Base-by-base conservation (phyloP, 768 basidiomycete species). In the Boletus rubescentipes region DNA sequence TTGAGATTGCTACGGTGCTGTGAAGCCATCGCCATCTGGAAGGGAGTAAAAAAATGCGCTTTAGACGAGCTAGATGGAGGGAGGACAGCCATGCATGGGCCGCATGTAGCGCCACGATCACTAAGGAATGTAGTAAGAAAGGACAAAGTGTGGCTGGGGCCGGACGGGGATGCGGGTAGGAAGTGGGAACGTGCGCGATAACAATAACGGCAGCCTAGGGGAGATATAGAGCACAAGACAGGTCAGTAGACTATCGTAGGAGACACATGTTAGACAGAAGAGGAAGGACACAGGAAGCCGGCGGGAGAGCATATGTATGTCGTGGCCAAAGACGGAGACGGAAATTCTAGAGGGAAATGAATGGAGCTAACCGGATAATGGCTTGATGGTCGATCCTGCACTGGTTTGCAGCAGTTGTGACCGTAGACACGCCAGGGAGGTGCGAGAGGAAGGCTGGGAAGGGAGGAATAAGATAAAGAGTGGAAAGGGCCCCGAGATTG, bases 1-100 rank as follows among this genome's bases (percentile, higher is more conserved):
- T 72, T 72, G 37, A 66, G 62, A 62, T 64, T 68, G 61, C 63
- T 65, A 61, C 66, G 73, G 61, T 72, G 73, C 55, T 69, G 76
- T 55, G 80, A 71, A 47, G 74, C 63, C 75, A 80, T 78, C 57
- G 74, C 63, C 75, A 80, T 78, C 57, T 72, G 75, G 62, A 78
- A 74, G 59, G 77, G 76, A 67, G 69, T 65, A 61, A 80, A 71
- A 53, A 70, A 69, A 59, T 73, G 67, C 9, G 67, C 43, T 58
- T 69, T 68, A 54, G 78, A 73, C 57, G 73, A 64, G 52, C 60
- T 71, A 54, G 71, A 70, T 45, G 75, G 62, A 48, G 77, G 69
- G 47, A 77, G 73, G 43, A 75, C 67, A 52, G 78, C 76, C 82
- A 83, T 82, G 70, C 67, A 71, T 56, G 58, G 52, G 54, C 62